phyloP scores from a whole-genome alignment of 306 rosid genomes.

The Citrullus mucosospermus region DNA sequence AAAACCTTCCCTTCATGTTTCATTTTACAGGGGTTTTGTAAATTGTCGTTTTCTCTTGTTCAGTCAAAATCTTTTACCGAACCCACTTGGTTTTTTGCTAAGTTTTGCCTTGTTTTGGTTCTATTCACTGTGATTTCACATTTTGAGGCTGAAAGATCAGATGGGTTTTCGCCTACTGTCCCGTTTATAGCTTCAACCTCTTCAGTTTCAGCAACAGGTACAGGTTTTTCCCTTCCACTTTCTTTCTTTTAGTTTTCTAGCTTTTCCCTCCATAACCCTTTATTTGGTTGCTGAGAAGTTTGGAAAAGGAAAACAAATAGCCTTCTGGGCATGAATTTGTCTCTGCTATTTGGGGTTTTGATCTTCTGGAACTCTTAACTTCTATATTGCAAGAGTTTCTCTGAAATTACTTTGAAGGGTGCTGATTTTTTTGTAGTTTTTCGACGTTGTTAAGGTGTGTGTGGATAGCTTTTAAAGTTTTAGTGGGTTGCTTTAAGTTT shows the following conservation, averaged over 20 bases:
- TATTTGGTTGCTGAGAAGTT: constrained; percentile 15
- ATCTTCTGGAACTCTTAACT: neutral
- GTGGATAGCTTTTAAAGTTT: neutral
- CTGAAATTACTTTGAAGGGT: neutral
- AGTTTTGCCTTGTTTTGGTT: constrained; percentile 19
- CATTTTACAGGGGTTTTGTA: constrained; percentile 10
- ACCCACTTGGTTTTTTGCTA: constrained; percentile 26
- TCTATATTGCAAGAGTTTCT: neutral
- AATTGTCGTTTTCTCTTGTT: constrained; percentile 33
- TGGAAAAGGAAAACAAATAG: neutral
- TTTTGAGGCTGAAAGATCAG: constrained; percentile 18
- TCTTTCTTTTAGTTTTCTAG: neutral
- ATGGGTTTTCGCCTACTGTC: constrained; percentile 10
- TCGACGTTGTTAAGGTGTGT: neutral
- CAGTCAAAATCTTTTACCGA: constrained; percentile 43
- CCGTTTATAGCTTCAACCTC: constrained; percentile 12
- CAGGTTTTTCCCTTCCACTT: neutral
- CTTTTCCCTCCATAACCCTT: constrained; percentile 12
- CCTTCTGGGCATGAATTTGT: neutral
- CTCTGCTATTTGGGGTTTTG: neutral
- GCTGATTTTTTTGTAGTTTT: neutral
- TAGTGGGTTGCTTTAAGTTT: constrained; percentile 19
- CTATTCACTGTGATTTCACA: constrained; percentile 15
- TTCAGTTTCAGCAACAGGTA: constrained; percentile 11
- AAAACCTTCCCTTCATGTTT: neutral